These are phyloP conservation scores for Termitomyces sp. DNA, from an alignment of 768 basidiomycete genomes.

Conservation along the genomic window DNA sequence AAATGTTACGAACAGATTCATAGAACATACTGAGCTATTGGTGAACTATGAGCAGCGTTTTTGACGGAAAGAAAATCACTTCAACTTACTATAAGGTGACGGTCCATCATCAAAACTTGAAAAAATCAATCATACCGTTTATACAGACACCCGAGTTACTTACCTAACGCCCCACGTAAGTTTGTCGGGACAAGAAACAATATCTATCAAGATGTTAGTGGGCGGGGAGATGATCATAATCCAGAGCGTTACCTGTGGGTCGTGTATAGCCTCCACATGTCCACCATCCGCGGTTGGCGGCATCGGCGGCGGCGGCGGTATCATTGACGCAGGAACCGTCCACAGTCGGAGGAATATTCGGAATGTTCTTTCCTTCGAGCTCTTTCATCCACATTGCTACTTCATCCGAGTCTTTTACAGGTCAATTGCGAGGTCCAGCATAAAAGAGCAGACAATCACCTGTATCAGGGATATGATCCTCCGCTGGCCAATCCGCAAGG, in stretches of 20 bases:
- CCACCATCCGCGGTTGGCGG: conserved; percentile 81
- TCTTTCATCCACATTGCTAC: conserved; percentile 77
- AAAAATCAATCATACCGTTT: not conserved
- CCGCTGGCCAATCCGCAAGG: conserved; percentile 49
- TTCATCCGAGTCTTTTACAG: conserved; percentile 43
- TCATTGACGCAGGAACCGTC: conserved; percentile 70
- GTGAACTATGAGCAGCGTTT: conserved; percentile 1
- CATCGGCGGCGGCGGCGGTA: conserved; percentile 48
- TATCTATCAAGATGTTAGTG: conserved; percentile 33
- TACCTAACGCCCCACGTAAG: conserved; percentile 72
- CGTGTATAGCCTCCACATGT: conserved; percentile 76
- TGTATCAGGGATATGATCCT: conserved; percentile 57
- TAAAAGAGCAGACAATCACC: conserved; percentile 27
- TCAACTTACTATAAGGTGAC: conserved; percentile 64
- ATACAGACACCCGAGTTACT: not conserved
- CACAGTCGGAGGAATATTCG: conserved; percentile 52
- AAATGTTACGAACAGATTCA: not conserved
- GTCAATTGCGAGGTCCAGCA: not conserved
- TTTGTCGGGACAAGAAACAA: conserved; percentile 63
- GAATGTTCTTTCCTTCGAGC: conserved; percentile 66
- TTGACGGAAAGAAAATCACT: not conserved
- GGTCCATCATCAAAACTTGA: conserved; percentile 85
- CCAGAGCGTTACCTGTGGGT: conserved; percentile 28
- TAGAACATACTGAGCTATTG: conserved; percentile 19
- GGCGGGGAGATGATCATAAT: not conserved